These are phyloP conservation scores for Cytospora piceicola DNA, from an alignment of 2,329 filamentous ascomycete species.

Conservation along the genomic window DNA sequence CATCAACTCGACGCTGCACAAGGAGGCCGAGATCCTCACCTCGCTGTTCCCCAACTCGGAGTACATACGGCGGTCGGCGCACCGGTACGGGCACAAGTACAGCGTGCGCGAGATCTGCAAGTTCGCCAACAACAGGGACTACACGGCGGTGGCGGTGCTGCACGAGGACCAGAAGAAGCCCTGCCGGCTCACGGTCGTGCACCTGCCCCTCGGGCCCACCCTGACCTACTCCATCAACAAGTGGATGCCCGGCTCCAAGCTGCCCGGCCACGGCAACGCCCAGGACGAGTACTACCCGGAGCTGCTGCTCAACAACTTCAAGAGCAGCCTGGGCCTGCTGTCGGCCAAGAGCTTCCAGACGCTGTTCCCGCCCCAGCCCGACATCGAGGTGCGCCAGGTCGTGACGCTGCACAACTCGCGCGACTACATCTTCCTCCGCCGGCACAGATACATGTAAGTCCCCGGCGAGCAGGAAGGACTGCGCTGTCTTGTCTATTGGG, in stretches of 20 bases:
- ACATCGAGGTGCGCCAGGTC: slow-evolving; percentile 85
- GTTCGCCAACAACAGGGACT: slow-evolving; percentile 81
- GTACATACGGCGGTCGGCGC: slow-evolving; percentile 85
- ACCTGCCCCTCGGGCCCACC: slow-evolving; percentile 75
- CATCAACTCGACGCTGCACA: slow-evolving; percentile 85
- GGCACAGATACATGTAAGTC: slow-evolving; percentile 41
- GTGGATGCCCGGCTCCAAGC: slow-evolving; percentile 84
- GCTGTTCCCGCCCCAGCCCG: slow-evolving; percentile 79
- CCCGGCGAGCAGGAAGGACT: neutral
- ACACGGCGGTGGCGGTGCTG: slow-evolving; percentile 81
- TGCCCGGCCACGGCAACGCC: slow-evolving; percentile 86
- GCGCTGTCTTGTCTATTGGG: no score
- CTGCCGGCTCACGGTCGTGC: slow-evolving; percentile 53
- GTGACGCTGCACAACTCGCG: slow-evolving; percentile 93
- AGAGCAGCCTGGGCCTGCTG: slow-evolving; percentile 85
- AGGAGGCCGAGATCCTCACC: slow-evolving; percentile 77
- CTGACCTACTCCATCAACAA: slow-evolving; percentile 92
- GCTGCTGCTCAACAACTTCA: slow-evolving; percentile 91
- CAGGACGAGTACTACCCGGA: slow-evolving; percentile 85
- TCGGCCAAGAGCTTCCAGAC: slow-evolving; percentile 83
- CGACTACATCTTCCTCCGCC: slow-evolving; percentile 91
- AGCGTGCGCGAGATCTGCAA: slow-evolving; percentile 86
- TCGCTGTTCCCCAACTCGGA: slow-evolving; percentile 82
- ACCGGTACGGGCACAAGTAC: slow-evolving; percentile 88
- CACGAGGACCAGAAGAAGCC: slow-evolving; percentile 89